Evolutionary conservation across 2,329 filamentous ascomycete genomes (phyloP), one percentile per base, ranked within the genome.

Genomic region (Apiospora phragmitis): DNA sequence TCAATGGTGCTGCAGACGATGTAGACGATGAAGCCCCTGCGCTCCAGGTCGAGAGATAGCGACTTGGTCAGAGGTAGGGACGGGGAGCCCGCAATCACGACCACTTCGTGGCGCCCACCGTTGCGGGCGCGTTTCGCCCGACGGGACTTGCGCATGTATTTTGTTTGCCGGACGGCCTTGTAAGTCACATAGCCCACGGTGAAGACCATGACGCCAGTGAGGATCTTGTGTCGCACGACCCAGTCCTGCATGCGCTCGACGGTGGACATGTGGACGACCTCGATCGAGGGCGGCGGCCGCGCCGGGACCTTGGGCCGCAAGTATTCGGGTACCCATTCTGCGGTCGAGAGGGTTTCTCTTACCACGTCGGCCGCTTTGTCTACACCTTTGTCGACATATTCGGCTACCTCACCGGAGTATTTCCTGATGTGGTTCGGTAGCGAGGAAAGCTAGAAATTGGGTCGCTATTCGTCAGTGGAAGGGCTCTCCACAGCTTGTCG

Each of bases 11-110:
- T 92, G 77, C 94, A 95, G 0, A 97, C 93, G 72, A 99, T 87
- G 80, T 94, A 99, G 70, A 98, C 94, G 72, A 98, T 93, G 80
- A 97, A 98, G 5, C 96, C 96, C 74, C 94, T 90, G 71, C 94
- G 88, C 83, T 98, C 96, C 75, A 99, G 85, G 78, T 99, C 96
- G 66, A 95, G 83, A 2, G 94, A 91, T 69, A 98, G 85, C 14
- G 94, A 94, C 77, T 91, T 92, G 8, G 94, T 95, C 77, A 98
- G 86, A 21, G 95, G 93, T 76, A 97, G 91, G 67, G 92, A 90
- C 2, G 94, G 93, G 26, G 94, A 94, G n/a, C 95, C 95, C 29
- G 94, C 94, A 73, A 98, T 88, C 38, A 98, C 93, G 79, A 90
- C 85, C 6, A 98, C 95, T 81, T 99, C 96, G 73, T 92, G 90